Percentiles rank a stretch among this genome's conserved stretches.
Conservation (phyloP, 768 basidiomycete genomes). For the Hysterangium stoloniferum region DNA sequence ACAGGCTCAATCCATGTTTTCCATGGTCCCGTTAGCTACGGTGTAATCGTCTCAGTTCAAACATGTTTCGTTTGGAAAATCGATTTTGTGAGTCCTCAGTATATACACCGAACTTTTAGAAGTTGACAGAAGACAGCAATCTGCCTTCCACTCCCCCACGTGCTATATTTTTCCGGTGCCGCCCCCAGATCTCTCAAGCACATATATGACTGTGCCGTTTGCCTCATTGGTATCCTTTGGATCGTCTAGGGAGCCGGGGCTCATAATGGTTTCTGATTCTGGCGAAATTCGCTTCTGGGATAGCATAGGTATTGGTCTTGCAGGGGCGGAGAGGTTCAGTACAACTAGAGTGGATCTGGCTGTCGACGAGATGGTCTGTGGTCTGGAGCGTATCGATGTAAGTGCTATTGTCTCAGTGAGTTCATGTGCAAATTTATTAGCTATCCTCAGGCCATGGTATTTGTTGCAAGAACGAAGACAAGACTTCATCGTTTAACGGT, state of each 20-base stretch:
- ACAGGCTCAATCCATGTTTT: slow-evolving; percentile 7
- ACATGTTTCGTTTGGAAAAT: slow-evolving; percentile 12
- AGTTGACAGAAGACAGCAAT: not conserved
- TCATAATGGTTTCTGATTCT: slow-evolving; percentile 64
- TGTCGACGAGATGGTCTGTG: slow-evolving; percentile 53
- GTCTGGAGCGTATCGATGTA: slow-evolving; percentile 59
- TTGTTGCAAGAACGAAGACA: slow-evolving; percentile 4
- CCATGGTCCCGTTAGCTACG: slow-evolving; percentile 1
- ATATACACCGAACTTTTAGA: not conserved
- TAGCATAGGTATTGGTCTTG: slow-evolving; percentile 73
- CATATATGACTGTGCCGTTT: slow-evolving; percentile 31
- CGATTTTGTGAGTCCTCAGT: not conserved
- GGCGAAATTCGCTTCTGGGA: slow-evolving; percentile 86
- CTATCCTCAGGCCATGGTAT: slow-evolving; percentile 30
- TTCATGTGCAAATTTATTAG: slow-evolving; percentile 1
- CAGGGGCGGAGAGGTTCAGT: slow-evolving; percentile 65
- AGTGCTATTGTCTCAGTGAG: slow-evolving; percentile 20
- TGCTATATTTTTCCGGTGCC: slow-evolving; percentile 12
- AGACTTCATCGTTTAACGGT: slow-evolving; percentile 9
- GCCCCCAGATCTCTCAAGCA: slow-evolving; percentile 4
- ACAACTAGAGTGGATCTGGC: slow-evolving; percentile 42
- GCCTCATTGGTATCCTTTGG: slow-evolving; percentile 58
- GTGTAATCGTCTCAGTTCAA: slow-evolving; percentile 1
- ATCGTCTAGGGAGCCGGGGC: slow-evolving; percentile 72
- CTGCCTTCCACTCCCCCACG: slow-evolving; percentile 8